phyloP scores from a whole-genome alignment of 192 early-diverging fungal species.

The Backusella liffmaniae region DNA sequence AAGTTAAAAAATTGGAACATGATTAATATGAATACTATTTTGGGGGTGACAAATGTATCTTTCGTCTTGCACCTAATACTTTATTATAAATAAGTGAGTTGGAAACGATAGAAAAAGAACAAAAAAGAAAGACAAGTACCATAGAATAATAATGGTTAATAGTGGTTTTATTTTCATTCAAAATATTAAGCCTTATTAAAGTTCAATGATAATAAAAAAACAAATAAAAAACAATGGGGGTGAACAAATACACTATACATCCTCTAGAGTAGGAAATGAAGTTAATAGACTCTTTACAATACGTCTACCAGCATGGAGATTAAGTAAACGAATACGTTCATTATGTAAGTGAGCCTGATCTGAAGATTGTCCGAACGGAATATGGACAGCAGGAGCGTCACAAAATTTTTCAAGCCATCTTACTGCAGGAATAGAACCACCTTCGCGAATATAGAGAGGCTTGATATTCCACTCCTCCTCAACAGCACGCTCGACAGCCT shows the following conservation, averaged over 20 bases:
- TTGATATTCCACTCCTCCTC: slow-evolving; percentile 57
- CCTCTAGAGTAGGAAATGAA: slow-evolving; percentile 8
- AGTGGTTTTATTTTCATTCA: neutral
- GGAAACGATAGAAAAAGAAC: too few species aligned
- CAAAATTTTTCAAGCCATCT: slow-evolving; percentile 70
- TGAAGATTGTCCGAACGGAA: slow-evolving; percentile 75
- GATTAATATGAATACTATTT: too few species aligned
- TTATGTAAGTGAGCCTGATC: slow-evolving; percentile 80
- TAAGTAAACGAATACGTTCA: slow-evolving; percentile 70
- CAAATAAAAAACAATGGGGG: neutral
- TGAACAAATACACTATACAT: neutral
- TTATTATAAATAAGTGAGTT: too few species aligned
- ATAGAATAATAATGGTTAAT: too few species aligned
- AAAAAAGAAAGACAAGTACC: too few species aligned
- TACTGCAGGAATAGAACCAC: slow-evolving; percentile 76
- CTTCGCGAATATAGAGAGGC: slow-evolving; percentile 75
- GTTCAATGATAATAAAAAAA: neutral
- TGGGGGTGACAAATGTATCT: too few species aligned
- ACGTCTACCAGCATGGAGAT: slow-evolving; percentile 63
- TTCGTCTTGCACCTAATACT: too few species aligned
- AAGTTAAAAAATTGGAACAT: neutral
- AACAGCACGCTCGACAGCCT: slow-evolving; percentile 67
- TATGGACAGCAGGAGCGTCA: slow-evolving; percentile 64
- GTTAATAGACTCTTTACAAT: slow-evolving; percentile 49
- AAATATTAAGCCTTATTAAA: neutral